Base-by-base conservation (phyloP, 2,329 filamentous ascomycete species). In the Monosporascus sp. region DNA sequence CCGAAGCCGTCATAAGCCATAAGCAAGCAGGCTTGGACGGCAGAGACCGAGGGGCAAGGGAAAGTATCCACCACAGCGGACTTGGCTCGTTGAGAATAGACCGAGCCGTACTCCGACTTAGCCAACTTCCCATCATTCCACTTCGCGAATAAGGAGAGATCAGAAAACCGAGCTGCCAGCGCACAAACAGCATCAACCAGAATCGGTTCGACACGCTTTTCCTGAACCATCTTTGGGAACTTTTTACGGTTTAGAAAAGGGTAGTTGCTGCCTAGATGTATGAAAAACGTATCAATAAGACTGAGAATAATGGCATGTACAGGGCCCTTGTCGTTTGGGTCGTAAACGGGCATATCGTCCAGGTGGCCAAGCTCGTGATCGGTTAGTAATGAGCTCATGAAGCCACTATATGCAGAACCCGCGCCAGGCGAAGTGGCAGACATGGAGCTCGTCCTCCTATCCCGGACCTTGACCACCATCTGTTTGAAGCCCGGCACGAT, bases 401-500 rank as follows among this genome's bases (percentile, higher is more conserved):
- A 63, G 4, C 67, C 64, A 3, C 62, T 60, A 48, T 65, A 63
- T 20, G 62, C 52, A 14, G 65, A 65, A 48, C 61, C 65, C 7
- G 78, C 77, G 20, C 74, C 65, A 0, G 80, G 78, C 0, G 80
- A 82, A 0, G 76, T 72, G 8, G 71, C 75, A 0, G 84, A 81
- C 47, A 82, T 79, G 18, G 82, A 86, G 49, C 84, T 85, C 24
- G 79, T 78, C 24, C 84, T 79, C 55, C 84, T 77, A 55, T 87
- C 85, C 54, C 86, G 80, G 31, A 92, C 83, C 51, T 87, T 86
- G 54, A 88, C 86, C 26, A 95, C 89, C 89, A 95, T 95, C 69
- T 95, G 90, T 70, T 95, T 95, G 73, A 91, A 95, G 22, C 91
- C 91, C 1, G 91, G 91, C 50, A 94, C 89, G 64, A 96, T 96